A percentile compares a stretch with the other conserved stretches of the same genome.
Evolutionary conservation across 192 early-diverging fungal genomes (phyloP).

Genomic region (Umbelopsis sp.): DNA sequence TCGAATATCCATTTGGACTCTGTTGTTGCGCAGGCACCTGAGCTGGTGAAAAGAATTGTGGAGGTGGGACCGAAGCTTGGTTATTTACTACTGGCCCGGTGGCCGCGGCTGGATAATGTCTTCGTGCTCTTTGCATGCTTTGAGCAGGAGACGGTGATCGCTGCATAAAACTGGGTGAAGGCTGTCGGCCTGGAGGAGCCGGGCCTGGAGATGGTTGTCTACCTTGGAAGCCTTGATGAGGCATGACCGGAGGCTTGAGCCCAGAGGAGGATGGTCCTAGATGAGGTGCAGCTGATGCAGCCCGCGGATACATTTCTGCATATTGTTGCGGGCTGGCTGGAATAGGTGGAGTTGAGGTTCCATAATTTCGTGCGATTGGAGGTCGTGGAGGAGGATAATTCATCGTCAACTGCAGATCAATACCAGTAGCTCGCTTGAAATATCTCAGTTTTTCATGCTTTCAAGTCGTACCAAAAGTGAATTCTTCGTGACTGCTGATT

Average conservation of each 20-base stretch:
- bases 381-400: conserved; percentile 18
- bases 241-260: not conserved
- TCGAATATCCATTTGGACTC: not conserved
- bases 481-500: conserved; percentile 18
- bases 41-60: conserved; percentile 8
- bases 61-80: not conserved
- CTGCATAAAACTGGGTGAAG: conserved; percentile 1
- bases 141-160: conserved; percentile 5
- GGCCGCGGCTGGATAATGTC: not conserved
- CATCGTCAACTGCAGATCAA: not conserved
- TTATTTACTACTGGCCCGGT: not conserved
- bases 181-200: conserved; percentile 6
- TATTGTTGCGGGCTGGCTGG: not conserved
- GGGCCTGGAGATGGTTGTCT: conserved; percentile 16
- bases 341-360: conserved; percentile 9
- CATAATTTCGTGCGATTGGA: not conserved
- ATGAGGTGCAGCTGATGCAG: conserved; percentile 21
- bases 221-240: not conserved
- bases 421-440: too few species aligned
- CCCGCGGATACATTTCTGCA: not conserved
- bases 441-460: not conserved
- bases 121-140: not conserved
- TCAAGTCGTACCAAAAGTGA: conserved; percentile 3
- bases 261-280: conserved; percentile 14
- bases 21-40: not conserved